A percentile compares a stretch with the other conserved stretches of the same genome.
These are phyloP conservation scores for Spathaspora sp. DNA, from an alignment of 1,139 yeast species.

Conservation along the genomic window DNA sequence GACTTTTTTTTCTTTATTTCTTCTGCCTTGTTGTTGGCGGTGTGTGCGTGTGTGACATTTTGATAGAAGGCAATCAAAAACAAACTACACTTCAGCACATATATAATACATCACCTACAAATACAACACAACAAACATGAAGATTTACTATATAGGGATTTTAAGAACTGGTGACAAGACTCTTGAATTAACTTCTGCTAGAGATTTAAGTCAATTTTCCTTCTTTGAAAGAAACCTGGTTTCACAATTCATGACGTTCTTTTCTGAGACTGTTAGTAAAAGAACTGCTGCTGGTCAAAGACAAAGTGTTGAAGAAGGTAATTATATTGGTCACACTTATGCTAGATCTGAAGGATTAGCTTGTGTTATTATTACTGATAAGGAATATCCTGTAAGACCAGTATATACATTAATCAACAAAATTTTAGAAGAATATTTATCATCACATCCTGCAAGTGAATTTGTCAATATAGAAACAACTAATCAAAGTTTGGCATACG, in stretches of 20 bases:
- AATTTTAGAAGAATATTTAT: conserved; percentile 83
- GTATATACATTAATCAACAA: conserved; percentile 92
- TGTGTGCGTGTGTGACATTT: neutral
- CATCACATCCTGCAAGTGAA: conserved; percentile 72
- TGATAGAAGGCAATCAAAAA: neutral
- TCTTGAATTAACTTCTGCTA: conserved; percentile 74
- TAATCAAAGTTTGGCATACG: conserved; percentile 49
- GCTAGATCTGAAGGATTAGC: conserved; percentile 88
- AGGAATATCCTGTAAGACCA: conserved; percentile 96
- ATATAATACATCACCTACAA: conserved; percentile 1
- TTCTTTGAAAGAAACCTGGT: conserved; percentile 81
- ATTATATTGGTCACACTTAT: conserved; percentile 89
- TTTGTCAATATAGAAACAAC: conserved; percentile 64
- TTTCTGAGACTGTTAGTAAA: conserved; percentile 84
- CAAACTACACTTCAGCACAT: neutral
- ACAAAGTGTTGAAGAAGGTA: conserved; percentile 92
- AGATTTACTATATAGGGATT: conserved; percentile 86
- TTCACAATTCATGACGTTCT: conserved; percentile 91
- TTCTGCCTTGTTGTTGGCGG: neutral
- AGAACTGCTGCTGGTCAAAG: conserved; percentile 89
- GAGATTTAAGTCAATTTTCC: conserved; percentile 82
- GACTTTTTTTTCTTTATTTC: too few species aligned
- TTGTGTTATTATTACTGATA: conserved; percentile 91
- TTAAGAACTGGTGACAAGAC: conserved; percentile 65
- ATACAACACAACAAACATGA: conserved; percentile 47